Percentiles rank a stretch among this genome's conserved stretches.
Evolutionary conservation across 73 alveolate species (phyloP).

Genomic region (Paramecium tetraurelia): DNA sequence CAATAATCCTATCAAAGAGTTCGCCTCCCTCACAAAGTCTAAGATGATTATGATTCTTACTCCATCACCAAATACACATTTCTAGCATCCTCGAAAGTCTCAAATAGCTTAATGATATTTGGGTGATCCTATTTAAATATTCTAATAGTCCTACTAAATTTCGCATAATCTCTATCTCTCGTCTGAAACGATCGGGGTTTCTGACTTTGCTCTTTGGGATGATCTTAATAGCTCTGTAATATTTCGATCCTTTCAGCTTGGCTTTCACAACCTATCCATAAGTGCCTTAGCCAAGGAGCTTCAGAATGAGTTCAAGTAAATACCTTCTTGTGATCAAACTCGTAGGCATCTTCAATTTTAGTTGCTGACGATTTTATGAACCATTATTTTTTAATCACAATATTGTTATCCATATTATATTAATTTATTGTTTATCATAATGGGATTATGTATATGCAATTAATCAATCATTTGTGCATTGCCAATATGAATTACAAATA

Average conservation of each 20-base stretch:
- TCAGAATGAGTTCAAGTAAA: neutral
- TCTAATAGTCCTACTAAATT: slow-evolving; percentile 33
- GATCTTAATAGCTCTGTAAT: slow-evolving; percentile 83
- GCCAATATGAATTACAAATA: neutral
- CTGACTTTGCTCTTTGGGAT: slow-evolving; percentile 84
- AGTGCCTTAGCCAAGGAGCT: slow-evolving; percentile 56
- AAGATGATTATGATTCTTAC: neutral
- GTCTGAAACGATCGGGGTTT: slow-evolving; percentile 67
- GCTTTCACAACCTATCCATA: slow-evolving; percentile 61
- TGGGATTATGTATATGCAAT: neutral
- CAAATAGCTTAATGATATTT: slow-evolving; percentile 78
- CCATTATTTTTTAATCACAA: slow-evolving; percentile 57
- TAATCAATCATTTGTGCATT: neutral
- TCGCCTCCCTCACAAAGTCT: slow-evolving; percentile 91
- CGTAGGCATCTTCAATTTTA: slow-evolving; percentile 54
- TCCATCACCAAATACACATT: slow-evolving; percentile 75
- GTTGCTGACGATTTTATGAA: slow-evolving; percentile 55
- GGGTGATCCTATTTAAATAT: slow-evolving; percentile 75
- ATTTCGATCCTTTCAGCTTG: slow-evolving; percentile 41
- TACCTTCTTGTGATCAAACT: slow-evolving; percentile 54
- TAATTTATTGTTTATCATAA: neutral
- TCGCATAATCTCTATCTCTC: slow-evolving; percentile 68
- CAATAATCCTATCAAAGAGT: slow-evolving; percentile 80
- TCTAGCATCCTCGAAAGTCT: slow-evolving; percentile 72
- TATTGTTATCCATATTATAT: slow-evolving; percentile 1